Percentiles rank a stretch among this genome's conserved stretches.
These are phyloP conservation scores for Candida morakotiae DNA, from an alignment of 805 yeast genomes.

Conservation along the genomic window DNA sequence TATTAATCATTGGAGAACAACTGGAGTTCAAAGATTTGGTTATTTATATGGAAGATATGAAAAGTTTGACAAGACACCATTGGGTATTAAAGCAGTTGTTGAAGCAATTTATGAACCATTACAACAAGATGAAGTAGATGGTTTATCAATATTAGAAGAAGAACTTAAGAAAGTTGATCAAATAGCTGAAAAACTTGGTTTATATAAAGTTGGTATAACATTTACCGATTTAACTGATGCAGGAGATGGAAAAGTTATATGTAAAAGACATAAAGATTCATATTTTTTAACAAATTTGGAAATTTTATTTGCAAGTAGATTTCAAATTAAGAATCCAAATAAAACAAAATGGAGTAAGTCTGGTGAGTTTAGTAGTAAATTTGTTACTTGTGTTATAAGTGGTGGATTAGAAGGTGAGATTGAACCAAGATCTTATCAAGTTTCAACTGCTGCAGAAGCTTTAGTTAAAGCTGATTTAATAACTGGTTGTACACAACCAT, in stretches of 20 bases:
- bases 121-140: constrained; percentile 83
- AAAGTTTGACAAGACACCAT: constrained; percentile 75
- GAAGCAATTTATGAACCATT: constrained; percentile 94
- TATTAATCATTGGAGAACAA: constrained; percentile 86
- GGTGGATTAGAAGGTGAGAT: constrained; percentile 90
- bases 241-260: constrained; percentile 87
- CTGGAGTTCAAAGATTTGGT: constrained; percentile 87
- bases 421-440: constrained; percentile 89
- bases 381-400: constrained; percentile 86
- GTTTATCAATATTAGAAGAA: constrained; percentile 59
- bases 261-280: constrained; percentile 89
- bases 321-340: constrained; percentile 67
- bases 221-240: constrained; percentile 89
- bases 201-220: constrained; percentile 73
- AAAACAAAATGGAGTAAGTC: constrained; percentile 57
- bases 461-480: constrained; percentile 82
- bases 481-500: constrained; percentile 86
- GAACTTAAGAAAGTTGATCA: constrained; percentile 50
- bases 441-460: constrained; percentile 82
- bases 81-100: constrained; percentile 91
- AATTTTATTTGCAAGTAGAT: constrained; percentile 72
- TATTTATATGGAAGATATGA: constrained; percentile 79
- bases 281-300: constrained; percentile 89
- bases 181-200: constrained; percentile 56
- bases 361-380: constrained; percentile 77